Base-by-base conservation (phyloP, 257 asterid species). In the Plectranthus barbatus region DNA sequence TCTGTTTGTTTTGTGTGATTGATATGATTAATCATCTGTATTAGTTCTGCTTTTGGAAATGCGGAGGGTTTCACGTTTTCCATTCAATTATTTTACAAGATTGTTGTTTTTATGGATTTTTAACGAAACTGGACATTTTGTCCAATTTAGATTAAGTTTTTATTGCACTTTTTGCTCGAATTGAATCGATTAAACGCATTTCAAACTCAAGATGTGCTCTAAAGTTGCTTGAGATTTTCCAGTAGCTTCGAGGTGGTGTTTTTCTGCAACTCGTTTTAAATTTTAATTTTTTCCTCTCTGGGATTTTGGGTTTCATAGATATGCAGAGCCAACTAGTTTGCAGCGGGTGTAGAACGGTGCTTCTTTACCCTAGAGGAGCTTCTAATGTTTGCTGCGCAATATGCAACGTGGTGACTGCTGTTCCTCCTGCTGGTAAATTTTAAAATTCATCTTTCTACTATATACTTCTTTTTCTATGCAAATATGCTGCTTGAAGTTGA, bases 241-340 rank as follows among this genome's bases (percentile, higher is more conserved):
- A 12, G 12, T 37, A 24, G 33, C 42, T 51, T 49, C 5, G 2
- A 7, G 7, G 5, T 62, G 66, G 12, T 63, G 13, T 10, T 49
- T 19, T 29, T 36, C 42, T 51, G 67, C 51, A 18, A 11, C 37
- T 12, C 8, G 20, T 39, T 20, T 50, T 57, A 60, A 41, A 7
- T 6, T 7, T 24, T 64, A 5, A 5, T 18, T 54, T 40, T 48
- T 59, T n/a, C 20, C 45, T 52, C 3, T 56, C 26, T 37, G 40
- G 60, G 23, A 59, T 15, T 46, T 68, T 20, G 69, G 65, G 5
- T 29, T 52, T 45, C 21, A 44, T 69, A 85, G 90, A 72, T 66
- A 91, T 91, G 95, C 96, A 86, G 91, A 83, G 74, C 75, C 95
- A 89, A 67, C 69, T 91, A 48, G 82, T 88, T 66, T 91, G 98